These are phyloP conservation scores for Xylaria sp. DNA, from an alignment of 2,329 filamentous ascomycete species.

Conservation along the genomic window DNA sequence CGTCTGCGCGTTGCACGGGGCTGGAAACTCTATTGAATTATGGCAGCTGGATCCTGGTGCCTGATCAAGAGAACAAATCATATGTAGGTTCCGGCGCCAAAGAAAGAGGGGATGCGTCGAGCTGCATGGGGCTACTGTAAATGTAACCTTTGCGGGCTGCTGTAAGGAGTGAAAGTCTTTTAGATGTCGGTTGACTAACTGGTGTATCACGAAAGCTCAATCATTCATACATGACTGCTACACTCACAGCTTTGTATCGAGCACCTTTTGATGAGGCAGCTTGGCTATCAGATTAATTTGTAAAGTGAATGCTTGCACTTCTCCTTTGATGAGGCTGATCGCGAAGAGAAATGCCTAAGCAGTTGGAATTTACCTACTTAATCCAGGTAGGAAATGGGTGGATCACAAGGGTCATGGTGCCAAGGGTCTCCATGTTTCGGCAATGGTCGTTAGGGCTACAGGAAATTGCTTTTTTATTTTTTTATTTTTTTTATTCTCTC, in stretches of 20 bases:
- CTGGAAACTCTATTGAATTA: conserved; percentile 22
- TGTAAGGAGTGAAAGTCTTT: neutral
- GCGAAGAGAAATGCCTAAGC: conserved; percentile 19
- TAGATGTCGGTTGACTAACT: conserved; percentile 6
- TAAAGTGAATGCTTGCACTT: conserved; percentile 14
- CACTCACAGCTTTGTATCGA: conserved; percentile 4
- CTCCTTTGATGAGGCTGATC: conserved; percentile 25
- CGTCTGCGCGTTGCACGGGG: conserved; percentile 13
- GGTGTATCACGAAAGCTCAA: conserved; percentile 17
- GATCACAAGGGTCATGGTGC: conserved; percentile 8
- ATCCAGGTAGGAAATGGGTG: neutral
- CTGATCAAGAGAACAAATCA: conserved; percentile 18
- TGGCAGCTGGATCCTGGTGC: conserved; percentile 17
- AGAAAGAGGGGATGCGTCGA: conserved; percentile 15
- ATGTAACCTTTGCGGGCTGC: conserved; percentile 7
- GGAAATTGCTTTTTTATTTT: conserved; percentile 23
- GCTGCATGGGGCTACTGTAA: conserved; percentile 8
- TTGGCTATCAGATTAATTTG: conserved; percentile 15
- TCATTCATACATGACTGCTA: neutral
- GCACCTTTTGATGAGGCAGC: neutral
- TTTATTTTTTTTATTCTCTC: too few relatives aligned
- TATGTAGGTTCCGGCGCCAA: conserved; percentile 24
- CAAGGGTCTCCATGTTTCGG: conserved; percentile 20
- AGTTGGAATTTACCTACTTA: neutral
- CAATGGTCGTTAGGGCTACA: conserved; percentile 21